A percentile compares a stretch with the other conserved stretches of the same genome.
These are phyloP conservation scores for Rhexocercosporidium sp. DNA, from an alignment of 2,329 filamentous ascomycete genomes.

Conservation along the genomic window DNA sequence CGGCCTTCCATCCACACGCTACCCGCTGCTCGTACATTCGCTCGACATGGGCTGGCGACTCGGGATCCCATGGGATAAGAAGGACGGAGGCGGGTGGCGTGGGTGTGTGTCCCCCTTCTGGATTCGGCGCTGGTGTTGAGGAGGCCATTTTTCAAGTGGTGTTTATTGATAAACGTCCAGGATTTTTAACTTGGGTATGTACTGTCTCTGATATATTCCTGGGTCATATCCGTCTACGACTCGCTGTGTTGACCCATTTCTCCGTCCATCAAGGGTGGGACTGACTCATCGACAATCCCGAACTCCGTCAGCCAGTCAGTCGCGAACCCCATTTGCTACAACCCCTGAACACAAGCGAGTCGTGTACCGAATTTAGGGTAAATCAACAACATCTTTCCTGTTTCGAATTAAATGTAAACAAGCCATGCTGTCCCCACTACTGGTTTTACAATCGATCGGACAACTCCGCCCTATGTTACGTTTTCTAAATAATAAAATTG, in stretches of 20 bases:
- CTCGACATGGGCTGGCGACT: constrained; percentile 45
- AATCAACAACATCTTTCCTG: background rate
- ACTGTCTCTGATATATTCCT: background rate
- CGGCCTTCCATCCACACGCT: constrained; percentile 50
- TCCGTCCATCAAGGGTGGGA: background rate
- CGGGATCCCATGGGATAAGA: constrained; percentile 51
- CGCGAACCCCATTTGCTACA: no score
- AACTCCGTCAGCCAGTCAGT: background rate
- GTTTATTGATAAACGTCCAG: no score
- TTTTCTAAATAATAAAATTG: background rate
- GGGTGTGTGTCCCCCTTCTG: background rate
- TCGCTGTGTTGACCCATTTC: no score
- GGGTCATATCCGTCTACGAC: no score
- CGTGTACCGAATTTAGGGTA: background rate
- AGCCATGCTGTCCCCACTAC: no score
- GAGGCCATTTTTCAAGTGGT: background rate
- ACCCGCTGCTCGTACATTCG: constrained; percentile 50
- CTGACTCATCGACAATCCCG: background rate
- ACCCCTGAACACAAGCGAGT: background rate
- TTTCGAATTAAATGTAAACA: background rate
- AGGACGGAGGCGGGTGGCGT: constrained; percentile 27
- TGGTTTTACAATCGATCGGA: no score
- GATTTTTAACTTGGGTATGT: no score
- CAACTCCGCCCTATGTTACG: background rate
- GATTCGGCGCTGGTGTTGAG: background rate